Conservation (phyloP, 306 rosid genomes). For the Vicia sativa region DNA sequence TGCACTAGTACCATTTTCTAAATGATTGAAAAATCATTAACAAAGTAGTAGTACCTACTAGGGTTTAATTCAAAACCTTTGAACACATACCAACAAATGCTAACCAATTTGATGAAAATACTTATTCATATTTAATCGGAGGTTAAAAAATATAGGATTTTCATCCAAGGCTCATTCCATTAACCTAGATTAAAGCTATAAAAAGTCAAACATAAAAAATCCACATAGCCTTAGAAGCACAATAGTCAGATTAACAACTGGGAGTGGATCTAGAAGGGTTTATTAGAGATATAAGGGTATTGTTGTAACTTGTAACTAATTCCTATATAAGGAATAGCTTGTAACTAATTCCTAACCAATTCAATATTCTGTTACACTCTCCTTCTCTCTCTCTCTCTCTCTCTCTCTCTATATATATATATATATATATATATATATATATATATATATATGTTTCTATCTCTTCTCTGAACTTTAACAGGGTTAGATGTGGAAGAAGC, state of each 20-base stretch:
- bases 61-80: not conserved
- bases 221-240: constrained; percentile 22
- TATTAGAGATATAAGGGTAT: too few species aligned
- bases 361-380: too few species aligned
- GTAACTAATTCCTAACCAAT: too few species aligned
- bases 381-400: too few species aligned
- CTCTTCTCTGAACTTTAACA: too few species aligned
- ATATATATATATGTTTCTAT: too few species aligned
- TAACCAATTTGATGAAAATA: constrained; percentile 12
- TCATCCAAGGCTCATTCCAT: constrained; percentile 10
- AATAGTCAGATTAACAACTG: not conserved
- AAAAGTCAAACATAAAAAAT: not conserved
- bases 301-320: too few species aligned
- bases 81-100: not conserved
- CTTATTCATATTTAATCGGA: not conserved
- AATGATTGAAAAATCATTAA: not conserved
- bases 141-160: constrained; percentile 16
- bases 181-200: constrained; percentile 11
- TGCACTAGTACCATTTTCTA: not conserved
- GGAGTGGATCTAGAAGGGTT: not conserved
- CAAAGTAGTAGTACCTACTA: too few species aligned
- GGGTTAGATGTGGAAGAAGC: not conserved
- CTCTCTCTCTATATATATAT: too few species aligned
- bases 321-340: too few species aligned
- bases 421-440: too few species aligned